Evolutionary conservation across 257 asterid species (phyloP).

Genomic region (Fraxinus excelsior): DNA sequence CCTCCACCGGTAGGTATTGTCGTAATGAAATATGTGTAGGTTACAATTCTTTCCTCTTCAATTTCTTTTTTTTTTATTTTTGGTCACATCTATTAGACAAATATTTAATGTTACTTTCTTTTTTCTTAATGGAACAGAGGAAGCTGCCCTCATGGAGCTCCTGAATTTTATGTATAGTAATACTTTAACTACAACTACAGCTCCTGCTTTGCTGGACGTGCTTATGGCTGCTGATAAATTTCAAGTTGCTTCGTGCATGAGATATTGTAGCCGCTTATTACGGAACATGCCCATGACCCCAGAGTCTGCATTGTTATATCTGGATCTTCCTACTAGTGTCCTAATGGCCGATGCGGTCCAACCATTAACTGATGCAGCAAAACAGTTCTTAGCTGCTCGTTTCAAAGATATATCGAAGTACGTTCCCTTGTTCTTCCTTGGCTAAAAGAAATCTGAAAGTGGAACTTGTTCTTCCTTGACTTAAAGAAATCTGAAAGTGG

Average conservation of each 20-base stretch:
- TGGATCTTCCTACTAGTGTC: too few species aligned
- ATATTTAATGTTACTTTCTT: not conserved
- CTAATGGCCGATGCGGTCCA: too few species aligned
- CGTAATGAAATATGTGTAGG: not conserved
- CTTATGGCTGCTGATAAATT: constrained; percentile 37
- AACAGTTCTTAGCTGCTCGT: too few species aligned
- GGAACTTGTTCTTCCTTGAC: constrained; percentile 3
- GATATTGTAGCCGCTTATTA: constrained; percentile 25
- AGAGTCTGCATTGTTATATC: too few species aligned
- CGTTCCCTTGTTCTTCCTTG: not conserved
- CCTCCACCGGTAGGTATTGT: not conserved
- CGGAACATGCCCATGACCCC: constrained; percentile 12
- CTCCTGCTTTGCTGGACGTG: constrained; percentile 27
- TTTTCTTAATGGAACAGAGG: constrained; percentile 26
- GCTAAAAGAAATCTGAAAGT: not conserved
- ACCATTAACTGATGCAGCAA: too few species aligned
- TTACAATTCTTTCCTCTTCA: constrained; percentile 7
- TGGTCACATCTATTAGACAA: not conserved
- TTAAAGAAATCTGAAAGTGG: not conserved
- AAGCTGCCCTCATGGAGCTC: constrained; percentile 35
- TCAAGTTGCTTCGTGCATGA: constrained; percentile 37
- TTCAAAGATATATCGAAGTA: too few species aligned
- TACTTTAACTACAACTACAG: constrained; percentile 17
- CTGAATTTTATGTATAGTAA: constrained; percentile 36
- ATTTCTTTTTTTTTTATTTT: not conserved